Evolutionary conservation across 2,329 filamentous ascomycete species (phyloP).

Genomic region (Venturia asperata): DNA sequence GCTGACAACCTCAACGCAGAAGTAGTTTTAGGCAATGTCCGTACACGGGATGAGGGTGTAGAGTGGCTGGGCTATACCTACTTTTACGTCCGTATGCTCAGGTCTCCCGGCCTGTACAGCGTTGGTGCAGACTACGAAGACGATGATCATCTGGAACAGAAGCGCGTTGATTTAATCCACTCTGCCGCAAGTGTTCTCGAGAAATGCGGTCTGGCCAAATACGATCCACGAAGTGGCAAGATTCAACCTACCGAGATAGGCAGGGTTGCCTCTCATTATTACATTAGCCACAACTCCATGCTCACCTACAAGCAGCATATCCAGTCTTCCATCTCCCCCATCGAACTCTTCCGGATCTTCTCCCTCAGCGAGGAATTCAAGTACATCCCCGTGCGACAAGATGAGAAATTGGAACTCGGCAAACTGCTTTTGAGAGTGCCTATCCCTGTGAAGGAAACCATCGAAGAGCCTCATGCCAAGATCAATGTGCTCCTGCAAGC

Average conservation of each 20-base stretch:
- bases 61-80: constrained; percentile 99
- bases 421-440: constrained; percentile 86
- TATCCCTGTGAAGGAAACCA: constrained; percentile 93
- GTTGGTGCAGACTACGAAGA: constrained; percentile 94
- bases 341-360: constrained; percentile 95
- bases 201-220: constrained; percentile 83
- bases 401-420: constrained; percentile 92
- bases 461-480: constrained; percentile 94
- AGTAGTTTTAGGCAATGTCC: constrained; percentile 86
- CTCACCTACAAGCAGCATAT: constrained; percentile 93
- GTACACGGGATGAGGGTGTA: constrained; percentile 89
- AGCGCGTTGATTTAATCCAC: constrained; percentile 93
- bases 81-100: constrained; percentile 93
- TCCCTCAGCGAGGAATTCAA: constrained; percentile 97
- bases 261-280: constrained; percentile 94
- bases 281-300: constrained; percentile 96
- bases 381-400: constrained; percentile 94
- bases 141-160: constrained; percentile 86
- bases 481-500: constrained; percentile 97
- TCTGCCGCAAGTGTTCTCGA: constrained; percentile 83
- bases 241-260: constrained; percentile 90
- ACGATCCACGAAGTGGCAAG: constrained; percentile 86
- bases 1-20: constrained; percentile 97
- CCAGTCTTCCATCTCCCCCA: constrained; percentile 83
- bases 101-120: constrained; percentile 89